phyloP scores from a whole-genome alignment of 768 basidiomycete species.

The Mycena amicta region DNA sequence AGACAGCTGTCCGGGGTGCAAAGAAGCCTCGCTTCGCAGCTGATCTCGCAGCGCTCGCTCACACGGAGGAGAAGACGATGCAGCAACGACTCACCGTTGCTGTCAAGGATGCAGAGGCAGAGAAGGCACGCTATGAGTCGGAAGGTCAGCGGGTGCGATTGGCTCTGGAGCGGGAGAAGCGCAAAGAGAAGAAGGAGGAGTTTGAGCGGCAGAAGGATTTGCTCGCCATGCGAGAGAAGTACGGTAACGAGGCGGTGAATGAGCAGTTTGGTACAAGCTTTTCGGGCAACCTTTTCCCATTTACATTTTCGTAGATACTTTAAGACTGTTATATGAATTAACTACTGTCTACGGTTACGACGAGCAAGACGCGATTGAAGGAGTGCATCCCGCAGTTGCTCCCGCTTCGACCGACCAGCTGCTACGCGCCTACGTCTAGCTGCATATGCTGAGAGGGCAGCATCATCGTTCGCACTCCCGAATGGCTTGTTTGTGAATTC shows the following conservation, averaged over 20 bases:
- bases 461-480: background rate
- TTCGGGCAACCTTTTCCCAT: background rate
- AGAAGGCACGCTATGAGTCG: background rate
- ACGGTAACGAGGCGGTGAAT: constrained; percentile 1
- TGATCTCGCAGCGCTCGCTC: background rate
- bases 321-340: background rate
- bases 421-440: background rate
- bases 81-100: constrained; percentile 2
- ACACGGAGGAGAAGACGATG: background rate
- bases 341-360: background rate
- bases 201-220: background rate
- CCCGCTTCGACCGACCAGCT: background rate
- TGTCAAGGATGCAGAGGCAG: background rate
- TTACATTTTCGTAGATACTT: background rate
- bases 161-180: background rate
- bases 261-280: background rate
- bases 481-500: background rate
- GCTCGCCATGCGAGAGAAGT: background rate
- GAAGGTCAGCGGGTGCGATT: background rate
- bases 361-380: background rate
- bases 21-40: background rate
- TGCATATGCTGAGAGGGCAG: background rate
- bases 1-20: background rate
- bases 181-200: background rate
- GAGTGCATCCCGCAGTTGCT: background rate